phyloP scores from a whole-genome alignment of 2,329 filamentous ascomycete genomes.

The Colletotrichum destructivum region DNA sequence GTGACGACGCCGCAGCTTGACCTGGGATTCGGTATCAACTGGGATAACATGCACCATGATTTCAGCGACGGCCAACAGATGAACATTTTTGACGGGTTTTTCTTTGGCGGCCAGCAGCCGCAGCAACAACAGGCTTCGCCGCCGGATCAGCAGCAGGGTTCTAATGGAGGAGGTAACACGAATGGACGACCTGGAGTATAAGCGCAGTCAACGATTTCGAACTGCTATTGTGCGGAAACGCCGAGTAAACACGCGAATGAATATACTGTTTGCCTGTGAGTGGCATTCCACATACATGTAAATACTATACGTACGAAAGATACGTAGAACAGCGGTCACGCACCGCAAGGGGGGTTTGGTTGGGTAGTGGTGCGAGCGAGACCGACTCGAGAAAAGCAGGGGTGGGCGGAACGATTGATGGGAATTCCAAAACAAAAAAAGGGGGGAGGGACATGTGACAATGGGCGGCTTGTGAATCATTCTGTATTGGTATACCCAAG shows the following conservation, averaged over 20 bases:
- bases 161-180: constrained; percentile 15
- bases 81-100: constrained; percentile 81
- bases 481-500: constrained; percentile 21
- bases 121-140: constrained; percentile 12
- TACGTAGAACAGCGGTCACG: background rate
- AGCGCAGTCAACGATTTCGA: background rate
- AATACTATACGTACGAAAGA: background rate
- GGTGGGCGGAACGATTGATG: background rate
- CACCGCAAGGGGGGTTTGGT: background rate
- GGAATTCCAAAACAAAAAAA: background rate
- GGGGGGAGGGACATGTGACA: background rate
- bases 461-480: background rate
- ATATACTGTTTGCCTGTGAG: background rate
- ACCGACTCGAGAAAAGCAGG: background rate
- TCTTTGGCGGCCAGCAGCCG: constrained; percentile 72
- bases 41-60: constrained; percentile 75
- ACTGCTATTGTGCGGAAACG: background rate
- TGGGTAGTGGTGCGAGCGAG: background rate
- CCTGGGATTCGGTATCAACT: constrained; percentile 77
- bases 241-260: background rate
- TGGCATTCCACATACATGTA: background rate
- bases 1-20: constrained; percentile 69
- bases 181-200: background rate
- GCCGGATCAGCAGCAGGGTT: constrained; percentile 40
- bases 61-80: constrained; percentile 73